These are phyloP conservation scores for Trichosporon sp. DNA, from an alignment of 1,284 basidiomycete species.

Conservation along the genomic window DNA sequence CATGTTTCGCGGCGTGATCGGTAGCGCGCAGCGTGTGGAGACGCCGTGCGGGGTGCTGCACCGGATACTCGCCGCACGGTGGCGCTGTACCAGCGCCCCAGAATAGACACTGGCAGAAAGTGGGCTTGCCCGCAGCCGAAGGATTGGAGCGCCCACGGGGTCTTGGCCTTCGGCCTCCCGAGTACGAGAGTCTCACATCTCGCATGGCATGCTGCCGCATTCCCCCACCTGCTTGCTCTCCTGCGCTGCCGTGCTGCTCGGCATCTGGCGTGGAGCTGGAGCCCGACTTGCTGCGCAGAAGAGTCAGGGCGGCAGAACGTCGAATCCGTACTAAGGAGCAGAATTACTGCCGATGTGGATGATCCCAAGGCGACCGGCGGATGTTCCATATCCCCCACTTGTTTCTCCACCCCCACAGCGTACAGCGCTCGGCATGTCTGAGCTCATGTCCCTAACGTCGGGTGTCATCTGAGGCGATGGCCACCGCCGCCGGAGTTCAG, in stretches of 20 bases:
- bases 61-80: not conserved
- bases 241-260: no score
- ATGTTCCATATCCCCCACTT: not conserved
- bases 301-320: not conserved
- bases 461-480: not conserved
- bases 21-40: no score
- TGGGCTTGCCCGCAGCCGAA: not conserved
- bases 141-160: not conserved
- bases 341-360: not conserved
- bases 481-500: not conserved
- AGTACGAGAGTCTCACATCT: not conserved
- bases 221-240: not conserved
- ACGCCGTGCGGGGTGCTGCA: no score
- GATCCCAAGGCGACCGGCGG: not conserved
- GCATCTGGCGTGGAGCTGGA: not conserved
- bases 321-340: not conserved
- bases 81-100: no score
- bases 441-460: not conserved
- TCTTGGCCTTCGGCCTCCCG: not conserved
- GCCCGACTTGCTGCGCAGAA: not conserved
- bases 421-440: not conserved
- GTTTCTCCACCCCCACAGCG: not conserved
- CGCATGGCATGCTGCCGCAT: not conserved
- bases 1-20: not conserved
- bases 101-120: not conserved